Evolutionary conservation across 2,329 filamentous ascomycete genomes (phyloP).

Genomic region (Mollisiaceae sp.): DNA sequence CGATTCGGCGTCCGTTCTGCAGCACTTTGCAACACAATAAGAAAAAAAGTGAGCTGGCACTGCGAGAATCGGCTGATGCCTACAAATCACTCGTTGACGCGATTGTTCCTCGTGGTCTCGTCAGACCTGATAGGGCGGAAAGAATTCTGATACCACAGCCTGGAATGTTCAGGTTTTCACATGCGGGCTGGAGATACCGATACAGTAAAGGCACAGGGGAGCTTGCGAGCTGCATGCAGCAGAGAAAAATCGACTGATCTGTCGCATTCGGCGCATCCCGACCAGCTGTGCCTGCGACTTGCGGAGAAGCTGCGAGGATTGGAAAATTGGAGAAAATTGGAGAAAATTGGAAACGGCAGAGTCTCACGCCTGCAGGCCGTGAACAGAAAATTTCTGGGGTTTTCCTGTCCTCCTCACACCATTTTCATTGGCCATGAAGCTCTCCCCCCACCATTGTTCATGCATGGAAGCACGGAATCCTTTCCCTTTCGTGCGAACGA

Average conservation of each 20-base stretch:
- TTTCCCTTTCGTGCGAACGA: constrained; percentile 1
- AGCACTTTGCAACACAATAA: background rate
- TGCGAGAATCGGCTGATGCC: constrained; percentile 6
- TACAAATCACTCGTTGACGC: background rate
- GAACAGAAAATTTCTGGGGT: constrained; percentile 4
- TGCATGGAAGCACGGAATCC: constrained; percentile 1
- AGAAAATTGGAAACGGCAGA: background rate
- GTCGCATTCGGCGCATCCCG: background rate
- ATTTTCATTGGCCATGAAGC: background rate
- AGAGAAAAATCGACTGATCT: background rate
- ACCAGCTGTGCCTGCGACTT: background rate
- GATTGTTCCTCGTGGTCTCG: background rate
- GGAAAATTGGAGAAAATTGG: background rate
- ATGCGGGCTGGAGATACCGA: background rate
- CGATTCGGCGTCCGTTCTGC: background rate
- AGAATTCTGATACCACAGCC: background rate
- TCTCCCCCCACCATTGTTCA: background rate
- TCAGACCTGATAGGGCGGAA: background rate
- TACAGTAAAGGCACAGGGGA: background rate
- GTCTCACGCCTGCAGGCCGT: background rate
- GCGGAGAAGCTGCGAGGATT: background rate
- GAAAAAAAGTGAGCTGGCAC: constrained; percentile 3
- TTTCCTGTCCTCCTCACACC: background rate
- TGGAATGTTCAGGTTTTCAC: background rate
- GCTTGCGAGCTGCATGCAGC: background rate